These are phyloP conservation scores for Botrytis cinerea DNA, from an alignment of 2,329 filamentous ascomycete genomes.

Conservation along the genomic window DNA sequence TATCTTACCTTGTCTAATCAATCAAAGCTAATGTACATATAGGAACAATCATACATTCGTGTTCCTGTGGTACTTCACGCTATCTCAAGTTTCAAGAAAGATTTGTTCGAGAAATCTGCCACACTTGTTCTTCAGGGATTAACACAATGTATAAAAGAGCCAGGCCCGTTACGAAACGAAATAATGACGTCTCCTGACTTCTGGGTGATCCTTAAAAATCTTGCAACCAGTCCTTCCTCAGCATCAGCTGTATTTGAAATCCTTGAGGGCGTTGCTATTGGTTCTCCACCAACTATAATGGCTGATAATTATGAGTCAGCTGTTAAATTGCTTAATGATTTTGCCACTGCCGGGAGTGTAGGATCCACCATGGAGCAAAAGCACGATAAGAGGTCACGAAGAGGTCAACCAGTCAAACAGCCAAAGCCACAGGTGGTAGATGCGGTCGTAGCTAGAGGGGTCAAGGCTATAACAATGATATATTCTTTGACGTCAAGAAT, in stretches of 20 bases:
- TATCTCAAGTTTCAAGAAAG: constrained; percentile 82
- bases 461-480: constrained; percentile 78
- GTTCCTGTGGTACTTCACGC: constrained; percentile 89
- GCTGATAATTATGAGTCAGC: constrained; percentile 95
- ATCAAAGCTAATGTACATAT: constrained; percentile 36
- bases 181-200: constrained; percentile 97
- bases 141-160: constrained; percentile 74
- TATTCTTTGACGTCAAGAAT: constrained; percentile 81
- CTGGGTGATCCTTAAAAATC: constrained; percentile 82
- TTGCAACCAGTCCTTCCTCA: constrained; percentile 69
- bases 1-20: not conserved
- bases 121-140: constrained; percentile 77
- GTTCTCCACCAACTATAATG: constrained; percentile 76
- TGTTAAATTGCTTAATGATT: constrained; percentile 81
- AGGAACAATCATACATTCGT: constrained; percentile 89
- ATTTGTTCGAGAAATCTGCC: constrained; percentile 74
- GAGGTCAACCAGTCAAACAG: constrained; percentile 49
- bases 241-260: constrained; percentile 82
- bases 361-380: constrained; percentile 70
- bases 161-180: constrained; percentile 80
- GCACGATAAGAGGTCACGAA: constrained; percentile 55
- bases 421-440: constrained; percentile 53
- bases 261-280: constrained; percentile 74
- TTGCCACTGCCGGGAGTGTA: constrained; percentile 79
- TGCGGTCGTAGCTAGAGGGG: constrained; percentile 72